These are phyloP conservation scores for Mortierella sp. DNA, from an alignment of 371 early-diverging fungal species.

Conservation along the genomic window DNA sequence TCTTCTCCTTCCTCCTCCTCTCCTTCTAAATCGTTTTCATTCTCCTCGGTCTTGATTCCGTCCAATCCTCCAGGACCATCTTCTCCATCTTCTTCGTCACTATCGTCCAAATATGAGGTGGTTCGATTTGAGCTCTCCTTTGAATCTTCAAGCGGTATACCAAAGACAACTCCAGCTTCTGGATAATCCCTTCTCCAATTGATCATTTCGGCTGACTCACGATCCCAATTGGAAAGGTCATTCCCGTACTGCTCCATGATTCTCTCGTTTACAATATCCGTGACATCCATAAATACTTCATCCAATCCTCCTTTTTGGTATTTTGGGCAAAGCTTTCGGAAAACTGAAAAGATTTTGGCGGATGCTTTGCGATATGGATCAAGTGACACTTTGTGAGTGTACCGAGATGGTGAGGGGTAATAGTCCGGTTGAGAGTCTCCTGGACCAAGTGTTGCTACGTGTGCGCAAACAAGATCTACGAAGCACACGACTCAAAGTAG, in stretches of 20 bases:
- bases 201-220: slow-evolving; percentile 25
- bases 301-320: slow-evolving; percentile 83
- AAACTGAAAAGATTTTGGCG: slow-evolving; percentile 77
- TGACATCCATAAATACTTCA: slow-evolving; percentile 91
- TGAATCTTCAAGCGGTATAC: slow-evolving; percentile 7
- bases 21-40: slow-evolving; percentile 5
- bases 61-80: slow-evolving; percentile 4
- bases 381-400: slow-evolving; percentile 91
- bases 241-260: slow-evolving; percentile 63
- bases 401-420: slow-evolving; percentile 72
- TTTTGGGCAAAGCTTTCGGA: slow-evolving; percentile 64
- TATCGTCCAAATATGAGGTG: slow-evolving; percentile 2
- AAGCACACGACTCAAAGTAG: background rate
- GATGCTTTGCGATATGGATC: slow-evolving; percentile 86
- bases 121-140: background rate
- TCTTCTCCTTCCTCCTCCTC: slow-evolving; percentile 15
- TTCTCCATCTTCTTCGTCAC: slow-evolving; percentile 40
- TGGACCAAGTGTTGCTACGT: slow-evolving; percentile 86
- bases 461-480: slow-evolving; percentile 80
- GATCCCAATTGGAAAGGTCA: slow-evolving; percentile 55
- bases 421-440: slow-evolving; percentile 77
- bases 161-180: slow-evolving; percentile 43
- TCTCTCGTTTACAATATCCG: slow-evolving; percentile 72
- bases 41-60: slow-evolving; percentile 20
- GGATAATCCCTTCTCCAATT: slow-evolving; percentile 39